Evolutionary conservation across 2,329 filamentous ascomycete genomes (phyloP).

Genomic region (Hypoxylon sp.): DNA sequence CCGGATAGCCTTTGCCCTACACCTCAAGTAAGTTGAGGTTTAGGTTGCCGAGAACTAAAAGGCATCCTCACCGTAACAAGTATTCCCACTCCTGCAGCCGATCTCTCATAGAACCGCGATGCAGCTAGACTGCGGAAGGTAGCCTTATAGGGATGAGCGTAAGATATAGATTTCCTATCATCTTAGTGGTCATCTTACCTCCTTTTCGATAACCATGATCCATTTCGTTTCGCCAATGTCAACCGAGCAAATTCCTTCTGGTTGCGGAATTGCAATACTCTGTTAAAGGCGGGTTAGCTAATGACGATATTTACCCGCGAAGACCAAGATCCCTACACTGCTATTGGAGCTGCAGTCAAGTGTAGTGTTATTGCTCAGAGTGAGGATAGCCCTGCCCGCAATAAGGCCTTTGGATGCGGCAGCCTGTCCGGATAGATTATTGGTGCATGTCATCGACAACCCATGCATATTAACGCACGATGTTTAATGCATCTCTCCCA

Average conservation of each 20-base stretch:
- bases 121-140: slow-evolving; percentile 76
- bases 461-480: slow-evolving; percentile 63
- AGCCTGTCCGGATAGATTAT: slow-evolving; percentile 59
- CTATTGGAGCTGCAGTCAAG: slow-evolving; percentile 48
- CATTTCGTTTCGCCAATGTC: slow-evolving; percentile 65
- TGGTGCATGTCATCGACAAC: background rate
- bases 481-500: slow-evolving; percentile 73
- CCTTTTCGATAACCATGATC: slow-evolving; percentile 84
- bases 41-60: background rate
- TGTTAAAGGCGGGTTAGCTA: slow-evolving; percentile 47
- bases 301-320: slow-evolving; percentile 6
- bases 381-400: slow-evolving; percentile 66
- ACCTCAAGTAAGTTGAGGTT: slow-evolving; percentile 17
- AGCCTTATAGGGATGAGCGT: slow-evolving; percentile 62
- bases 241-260: slow-evolving; percentile 61
- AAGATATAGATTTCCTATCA: slow-evolving; percentile 11
- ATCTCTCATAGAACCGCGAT: slow-evolving; percentile 65
- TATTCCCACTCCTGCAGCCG: slow-evolving; percentile 66
- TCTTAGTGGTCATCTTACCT: slow-evolving; percentile 60
- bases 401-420: slow-evolving; percentile 80
- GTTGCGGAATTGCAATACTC: slow-evolving; percentile 71
- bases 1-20: slow-evolving; percentile 85
- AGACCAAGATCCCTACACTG: slow-evolving; percentile 45
- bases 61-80: slow-evolving; percentile 69
- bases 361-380: slow-evolving; percentile 47